Base-by-base conservation (phyloP, 2,329 filamentous ascomycete species). In the Xylariaceae sp. region DNA sequence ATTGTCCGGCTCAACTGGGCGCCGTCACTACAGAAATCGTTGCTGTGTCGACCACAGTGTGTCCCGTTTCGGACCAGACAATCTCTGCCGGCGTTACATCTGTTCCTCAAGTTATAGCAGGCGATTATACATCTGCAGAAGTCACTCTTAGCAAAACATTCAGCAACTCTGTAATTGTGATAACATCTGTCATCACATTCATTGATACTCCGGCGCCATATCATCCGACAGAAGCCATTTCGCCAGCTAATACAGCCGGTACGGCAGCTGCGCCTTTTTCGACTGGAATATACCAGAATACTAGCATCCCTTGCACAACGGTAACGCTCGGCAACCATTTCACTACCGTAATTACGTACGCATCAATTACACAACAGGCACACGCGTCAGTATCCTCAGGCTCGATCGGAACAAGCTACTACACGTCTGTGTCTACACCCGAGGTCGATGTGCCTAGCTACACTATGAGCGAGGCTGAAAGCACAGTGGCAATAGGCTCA, bases 11-110 rank as follows among this genome's bases (percentile, higher is more conserved):
- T 2, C 59, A 50, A 6, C n/a, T 60, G 3, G 65, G 62, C 3
- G 41, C 57, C 2, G 64, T 68, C 26, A 65, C 63, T 9, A 69
- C 67, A 1, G 64, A 67, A 15, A 48, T 63, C 13, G 42, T 69
- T 37, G 60, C 67, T 11, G 55, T 67, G 1, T 69, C 66, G 21
- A 70, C 66, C 2, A 69, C 66, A 13, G 57, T 69, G 16, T 68
- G 65, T 23, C 65, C 66, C 5, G 64, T 68, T 4, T 48, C 61
- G 8, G 60, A 61, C 11, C 26, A 59, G 29, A 53, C 58, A 1
- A 30, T 33, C 15, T 26, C 55, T 2, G 24, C 40, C 4, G 26
- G 26, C 23, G 40, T 20, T 9, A 45, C 44, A 11, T 53, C 53
- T 13, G 35, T 27, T 11, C 47, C 61, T 11, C 50, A 32, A 6